phyloP scores from a whole-genome alignment of 2,329 filamentous ascomycete genomes.

The Ambrosiella beaveri region DNA sequence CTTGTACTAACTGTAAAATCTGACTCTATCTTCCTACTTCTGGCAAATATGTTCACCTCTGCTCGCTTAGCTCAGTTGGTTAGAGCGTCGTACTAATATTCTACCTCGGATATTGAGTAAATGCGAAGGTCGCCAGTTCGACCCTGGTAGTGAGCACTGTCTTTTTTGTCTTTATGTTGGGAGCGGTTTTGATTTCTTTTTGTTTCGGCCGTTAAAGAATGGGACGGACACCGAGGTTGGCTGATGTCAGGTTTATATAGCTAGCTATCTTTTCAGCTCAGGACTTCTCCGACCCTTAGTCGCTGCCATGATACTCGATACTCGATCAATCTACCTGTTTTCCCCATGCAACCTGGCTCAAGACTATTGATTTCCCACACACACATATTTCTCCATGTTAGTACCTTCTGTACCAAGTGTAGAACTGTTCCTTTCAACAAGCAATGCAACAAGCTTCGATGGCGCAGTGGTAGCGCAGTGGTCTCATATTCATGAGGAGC shows the following conservation, averaged over 20 bases:
- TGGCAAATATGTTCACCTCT: background rate
- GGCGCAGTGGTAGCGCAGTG: slow-evolving; percentile 12
- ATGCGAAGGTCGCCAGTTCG: background rate
- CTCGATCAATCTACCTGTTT: background rate
- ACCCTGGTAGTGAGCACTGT: background rate
- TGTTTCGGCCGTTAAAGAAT: background rate
- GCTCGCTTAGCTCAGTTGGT: background rate
- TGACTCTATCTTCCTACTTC: background rate
- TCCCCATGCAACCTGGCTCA: background rate
- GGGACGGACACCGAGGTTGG: no score
- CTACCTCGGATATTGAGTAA: background rate
- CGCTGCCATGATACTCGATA: no score
- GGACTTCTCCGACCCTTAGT: no score
- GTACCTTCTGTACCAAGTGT: background rate
- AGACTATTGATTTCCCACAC: background rate
- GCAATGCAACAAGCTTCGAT: slow-evolving; percentile 10
- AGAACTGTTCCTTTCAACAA: background rate
- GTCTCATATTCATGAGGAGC: slow-evolving; percentile 13
- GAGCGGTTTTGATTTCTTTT: background rate
- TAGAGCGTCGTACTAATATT: background rate
- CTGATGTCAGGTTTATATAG: no score
- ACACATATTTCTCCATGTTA: background rate
- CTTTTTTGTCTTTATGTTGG: background rate
- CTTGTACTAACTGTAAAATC: background rate
- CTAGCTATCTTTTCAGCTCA: no score